Evolutionary conservation across 768 basidiomycete species (phyloP).

Genomic region (Sporobolomyces pararoseus): DNA sequence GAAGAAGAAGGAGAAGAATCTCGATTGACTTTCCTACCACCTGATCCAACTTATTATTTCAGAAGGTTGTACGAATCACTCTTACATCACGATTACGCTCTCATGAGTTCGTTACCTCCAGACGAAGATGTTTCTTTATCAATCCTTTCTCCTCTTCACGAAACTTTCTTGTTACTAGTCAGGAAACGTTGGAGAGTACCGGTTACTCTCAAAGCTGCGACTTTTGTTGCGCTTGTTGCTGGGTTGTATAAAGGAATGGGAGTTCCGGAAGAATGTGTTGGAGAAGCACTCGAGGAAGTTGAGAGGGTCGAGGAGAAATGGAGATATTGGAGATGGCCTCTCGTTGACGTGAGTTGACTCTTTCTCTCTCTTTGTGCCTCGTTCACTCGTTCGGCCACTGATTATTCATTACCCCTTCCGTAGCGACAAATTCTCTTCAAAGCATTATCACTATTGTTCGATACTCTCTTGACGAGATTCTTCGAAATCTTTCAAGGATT

Average conservation of each 20-base stretch:
- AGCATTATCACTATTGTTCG: slow-evolving; percentile 65
- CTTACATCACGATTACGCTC: slow-evolving; percentile 76
- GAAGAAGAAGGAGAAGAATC: not conserved
- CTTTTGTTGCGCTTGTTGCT: slow-evolving; percentile 79
- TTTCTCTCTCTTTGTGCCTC: not conserved
- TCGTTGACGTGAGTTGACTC: slow-evolving; percentile 65
- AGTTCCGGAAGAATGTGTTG: slow-evolving; percentile 85
- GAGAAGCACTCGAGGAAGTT: slow-evolving; percentile 76
- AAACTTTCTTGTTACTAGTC: slow-evolving; percentile 81
- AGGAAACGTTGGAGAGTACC: slow-evolving; percentile 85
- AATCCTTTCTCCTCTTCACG: slow-evolving; percentile 73
- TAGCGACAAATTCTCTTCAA: slow-evolving; percentile 42
- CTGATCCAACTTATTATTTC: slow-evolving; percentile 80
- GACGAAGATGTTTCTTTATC: slow-evolving; percentile 92
- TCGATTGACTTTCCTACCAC: slow-evolving; percentile 72
- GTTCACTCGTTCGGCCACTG: not conserved
- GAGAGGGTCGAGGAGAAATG: slow-evolving; percentile 64
- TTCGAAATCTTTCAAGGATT: slow-evolving; percentile 78
- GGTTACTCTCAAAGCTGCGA: slow-evolving; percentile 68
- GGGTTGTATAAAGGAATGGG: slow-evolving; percentile 82
- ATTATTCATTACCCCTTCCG: not conserved
- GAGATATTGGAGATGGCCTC: slow-evolving; percentile 71
- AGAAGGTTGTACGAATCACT: slow-evolving; percentile 76
- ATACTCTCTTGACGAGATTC: slow-evolving; percentile 74
- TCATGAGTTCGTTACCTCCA: slow-evolving; percentile 84